Conservation (phyloP, 805 yeast genomes). For the Candida railenensis region DNA sequence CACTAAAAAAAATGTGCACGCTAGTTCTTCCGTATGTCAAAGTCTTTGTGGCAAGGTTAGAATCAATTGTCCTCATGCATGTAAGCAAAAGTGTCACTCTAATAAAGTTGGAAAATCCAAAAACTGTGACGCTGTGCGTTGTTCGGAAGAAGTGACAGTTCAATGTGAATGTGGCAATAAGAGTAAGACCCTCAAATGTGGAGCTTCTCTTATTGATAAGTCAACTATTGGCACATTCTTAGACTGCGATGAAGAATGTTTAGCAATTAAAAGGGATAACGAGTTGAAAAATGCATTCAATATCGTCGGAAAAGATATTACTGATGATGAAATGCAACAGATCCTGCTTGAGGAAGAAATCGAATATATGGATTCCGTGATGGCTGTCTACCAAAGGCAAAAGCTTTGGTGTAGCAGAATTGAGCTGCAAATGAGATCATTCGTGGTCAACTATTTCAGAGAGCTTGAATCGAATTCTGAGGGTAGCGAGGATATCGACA, state of each 20-base stretch:
- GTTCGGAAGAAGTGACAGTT: constrained; percentile 50
- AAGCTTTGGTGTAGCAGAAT: constrained; percentile 66
- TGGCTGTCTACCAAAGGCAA: constrained; percentile 54
- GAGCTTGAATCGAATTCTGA: constrained; percentile 22
- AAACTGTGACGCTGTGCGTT: constrained; percentile 52
- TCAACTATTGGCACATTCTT: constrained; percentile 39
- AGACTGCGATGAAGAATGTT: constrained; percentile 74
- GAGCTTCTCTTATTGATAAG: constrained; percentile 38
- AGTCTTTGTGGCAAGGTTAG: constrained; percentile 56
- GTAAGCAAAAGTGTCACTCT: constrained; percentile 63
- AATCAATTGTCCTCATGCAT: constrained; percentile 64
- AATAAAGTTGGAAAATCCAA: constrained; percentile 31
- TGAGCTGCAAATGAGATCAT: constrained; percentile 50
- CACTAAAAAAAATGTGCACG: constrained; percentile 57
- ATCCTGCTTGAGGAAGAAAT: constrained; percentile 14
- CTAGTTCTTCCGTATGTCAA: constrained; percentile 47
- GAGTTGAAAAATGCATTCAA: constrained; percentile 63
- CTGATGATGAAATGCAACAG: constrained; percentile 3
- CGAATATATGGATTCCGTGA: constrained; percentile 46
- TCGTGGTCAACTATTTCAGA: constrained; percentile 29
- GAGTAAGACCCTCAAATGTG: constrained; percentile 51
- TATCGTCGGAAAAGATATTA: constrained; percentile 13
- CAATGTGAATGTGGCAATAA: constrained; percentile 67
- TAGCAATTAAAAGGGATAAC: constrained; percentile 54
- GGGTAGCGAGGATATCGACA: constrained; percentile 9